phyloP scores from a whole-genome alignment of 371 early-diverging fungal genomes.

The Blakeslea trispora region DNA sequence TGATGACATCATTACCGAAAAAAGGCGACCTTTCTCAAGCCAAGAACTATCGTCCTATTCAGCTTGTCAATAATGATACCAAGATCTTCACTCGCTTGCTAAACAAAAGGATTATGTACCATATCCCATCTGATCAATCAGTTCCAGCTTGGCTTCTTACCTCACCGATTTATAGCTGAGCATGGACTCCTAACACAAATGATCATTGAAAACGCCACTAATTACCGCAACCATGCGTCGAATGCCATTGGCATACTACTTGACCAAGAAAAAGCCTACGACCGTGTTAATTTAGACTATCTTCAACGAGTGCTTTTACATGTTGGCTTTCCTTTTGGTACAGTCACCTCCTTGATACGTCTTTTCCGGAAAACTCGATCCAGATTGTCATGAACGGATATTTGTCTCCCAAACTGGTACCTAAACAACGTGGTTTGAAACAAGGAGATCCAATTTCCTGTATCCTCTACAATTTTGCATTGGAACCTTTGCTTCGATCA shows the following conservation, averaged over 20 bases:
- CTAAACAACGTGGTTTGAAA: background rate
- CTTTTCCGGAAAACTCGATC: background rate
- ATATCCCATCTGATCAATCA: background rate
- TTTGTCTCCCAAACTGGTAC: slow-evolving; percentile 2
- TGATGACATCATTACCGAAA: slow-evolving; percentile 23
- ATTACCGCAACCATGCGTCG: background rate
- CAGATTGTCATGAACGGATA: background rate
- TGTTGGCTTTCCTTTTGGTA: background rate
- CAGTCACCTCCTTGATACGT: background rate
- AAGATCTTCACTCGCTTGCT: slow-evolving; percentile 11
- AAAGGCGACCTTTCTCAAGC: slow-evolving; percentile 16
- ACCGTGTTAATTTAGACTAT: background rate
- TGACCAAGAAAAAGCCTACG: slow-evolving; percentile 1
- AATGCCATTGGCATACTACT: background rate
- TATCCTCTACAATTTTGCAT: background rate
- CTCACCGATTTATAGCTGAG: background rate
- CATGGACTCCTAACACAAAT: slow-evolving; percentile 1
- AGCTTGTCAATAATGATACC: slow-evolving; percentile 13
- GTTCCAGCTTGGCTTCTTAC: background rate
- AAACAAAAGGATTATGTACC: background rate
- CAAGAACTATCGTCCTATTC: slow-evolving; percentile 27
- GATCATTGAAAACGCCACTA: background rate
- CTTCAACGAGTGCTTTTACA: background rate
- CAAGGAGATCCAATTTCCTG: background rate
- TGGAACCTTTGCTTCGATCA: background rate